Percentiles rank a stretch among this genome's conserved stretches.
phyloP scores from a whole-genome alignment of 176 grass and related monocot species.

The Puccinellia tenuiflora region DNA sequence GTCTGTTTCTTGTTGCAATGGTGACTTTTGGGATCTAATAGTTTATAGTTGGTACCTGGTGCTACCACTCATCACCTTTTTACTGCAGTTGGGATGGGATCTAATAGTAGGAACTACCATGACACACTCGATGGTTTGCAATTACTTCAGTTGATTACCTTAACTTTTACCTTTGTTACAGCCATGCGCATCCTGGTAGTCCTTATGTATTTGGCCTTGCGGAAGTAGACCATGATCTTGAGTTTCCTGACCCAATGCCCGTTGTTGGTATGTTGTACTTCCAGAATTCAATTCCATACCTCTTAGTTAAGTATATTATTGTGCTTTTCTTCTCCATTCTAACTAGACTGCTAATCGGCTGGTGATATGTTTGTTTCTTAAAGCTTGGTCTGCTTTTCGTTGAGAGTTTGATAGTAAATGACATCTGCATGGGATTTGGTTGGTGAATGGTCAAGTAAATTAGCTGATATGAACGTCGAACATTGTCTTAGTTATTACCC shows the following conservation, averaged over 20 bases:
- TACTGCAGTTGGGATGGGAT: background rate
- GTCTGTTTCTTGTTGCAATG: background rate
- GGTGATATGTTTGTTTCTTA: background rate
- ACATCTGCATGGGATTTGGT: background rate
- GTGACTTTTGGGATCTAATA: background rate
- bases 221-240: slow-evolving; percentile 87
- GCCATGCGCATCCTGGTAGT: slow-evolving; percentile 95
- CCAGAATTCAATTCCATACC: slow-evolving; percentile 18
- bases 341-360: background rate
- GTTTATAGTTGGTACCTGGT: background rate
- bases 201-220: slow-evolving; percentile 98
- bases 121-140: background rate
- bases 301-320: slow-evolving; percentile 8
- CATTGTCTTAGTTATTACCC: background rate
- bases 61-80: background rate
- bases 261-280: slow-evolving; percentile 73
- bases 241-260: slow-evolving; percentile 98
- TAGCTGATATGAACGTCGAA: background rate
- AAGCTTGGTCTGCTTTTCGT: background rate
- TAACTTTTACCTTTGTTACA: slow-evolving; percentile 30
- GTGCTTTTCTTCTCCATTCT: background rate
- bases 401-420: background rate
- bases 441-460: background rate
- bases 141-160: slow-evolving; percentile 4
- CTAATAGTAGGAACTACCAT: background rate